A percentile compares a stretch with the other conserved stretches of the same genome.
Conservation (phyloP, 1,284 basidiomycete species). For the Cutaneotrichosporon cavernicola region DNA sequence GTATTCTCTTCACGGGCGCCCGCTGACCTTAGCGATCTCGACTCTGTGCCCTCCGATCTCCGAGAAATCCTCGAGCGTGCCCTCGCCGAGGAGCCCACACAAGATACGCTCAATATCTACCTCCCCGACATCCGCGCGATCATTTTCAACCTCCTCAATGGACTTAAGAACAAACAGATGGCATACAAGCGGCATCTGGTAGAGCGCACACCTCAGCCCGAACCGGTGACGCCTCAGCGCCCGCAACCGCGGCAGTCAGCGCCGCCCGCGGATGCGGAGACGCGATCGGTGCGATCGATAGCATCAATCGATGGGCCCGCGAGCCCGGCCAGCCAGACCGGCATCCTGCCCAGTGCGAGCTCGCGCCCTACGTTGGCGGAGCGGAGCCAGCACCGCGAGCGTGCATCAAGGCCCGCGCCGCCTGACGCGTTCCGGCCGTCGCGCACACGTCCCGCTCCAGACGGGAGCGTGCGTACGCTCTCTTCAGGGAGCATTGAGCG, state of each 20-base stretch:
- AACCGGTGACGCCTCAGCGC: neutral
- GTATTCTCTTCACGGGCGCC: neutral
- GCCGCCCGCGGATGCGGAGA: neutral
- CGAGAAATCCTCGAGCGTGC: conserved; percentile 84
- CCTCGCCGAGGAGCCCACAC: conserved; percentile 82
- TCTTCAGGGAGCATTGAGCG: neutral
- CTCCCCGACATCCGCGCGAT: conserved; percentile 88
- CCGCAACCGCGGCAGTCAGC: neutral
- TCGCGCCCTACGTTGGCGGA: conserved; percentile 36
- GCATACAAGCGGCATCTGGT: conserved; percentile 57
- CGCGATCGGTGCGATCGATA: conserved; percentile 2
- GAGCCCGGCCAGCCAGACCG: conserved; percentile 23
- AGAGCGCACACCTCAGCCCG: conserved; percentile 18
- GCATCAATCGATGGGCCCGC: conserved; percentile 15
- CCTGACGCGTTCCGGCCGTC: conserved; percentile 53
- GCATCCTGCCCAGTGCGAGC: conserved; percentile 14
- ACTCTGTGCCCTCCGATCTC: conserved; percentile 83
- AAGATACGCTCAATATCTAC: conserved; percentile 81
- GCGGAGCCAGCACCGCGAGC: conserved; percentile 9
- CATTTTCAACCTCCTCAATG: conserved; percentile 88
- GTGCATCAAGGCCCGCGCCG: conserved; percentile 38
- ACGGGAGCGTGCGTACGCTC: neutral
- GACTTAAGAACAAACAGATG: conserved; percentile 86
- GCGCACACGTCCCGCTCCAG: conserved; percentile 20
- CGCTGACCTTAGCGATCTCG: conserved; percentile 67